phyloP scores from a whole-genome alignment of 78 protist genomes.

The Parvularia atlantis region DNA sequence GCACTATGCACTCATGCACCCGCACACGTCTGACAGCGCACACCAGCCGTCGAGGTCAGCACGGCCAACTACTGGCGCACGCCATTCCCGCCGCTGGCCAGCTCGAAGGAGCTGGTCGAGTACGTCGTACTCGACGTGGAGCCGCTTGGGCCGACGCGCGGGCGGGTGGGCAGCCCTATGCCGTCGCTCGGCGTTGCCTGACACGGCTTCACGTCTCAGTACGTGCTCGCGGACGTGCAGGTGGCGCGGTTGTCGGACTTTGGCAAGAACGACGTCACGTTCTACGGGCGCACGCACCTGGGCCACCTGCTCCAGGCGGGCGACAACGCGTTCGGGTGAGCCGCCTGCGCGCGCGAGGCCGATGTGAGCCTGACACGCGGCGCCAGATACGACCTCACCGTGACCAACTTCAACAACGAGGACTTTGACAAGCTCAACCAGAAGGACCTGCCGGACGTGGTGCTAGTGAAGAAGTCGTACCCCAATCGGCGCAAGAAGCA shows the following conservation, averaged over 20 bases:
- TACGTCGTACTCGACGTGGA: slow-evolving; percentile 72
- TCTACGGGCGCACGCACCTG: slow-evolving; percentile 59
- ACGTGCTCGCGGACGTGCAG: slow-evolving; percentile 52
- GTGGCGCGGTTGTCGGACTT: slow-evolving; percentile 56
- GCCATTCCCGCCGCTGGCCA: slow-evolving; percentile 58
- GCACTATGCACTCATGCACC: too few species aligned
- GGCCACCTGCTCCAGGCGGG: slow-evolving; percentile 76
- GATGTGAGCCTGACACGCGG: too few species aligned
- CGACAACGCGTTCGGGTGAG: slow-evolving; percentile 71
- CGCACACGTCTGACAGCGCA: too few species aligned
- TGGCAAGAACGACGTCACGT: slow-evolving; percentile 51
- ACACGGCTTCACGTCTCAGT: too few species aligned
- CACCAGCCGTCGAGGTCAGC: slow-evolving; percentile 49
- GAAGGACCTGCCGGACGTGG: slow-evolving; percentile 56
- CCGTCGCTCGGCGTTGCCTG: too few species aligned
- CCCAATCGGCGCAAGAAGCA: slow-evolving; percentile 30
- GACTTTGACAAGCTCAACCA: slow-evolving; percentile 14
- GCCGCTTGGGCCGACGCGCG: slow-evolving; percentile 31
- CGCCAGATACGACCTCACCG: slow-evolving; percentile 31
- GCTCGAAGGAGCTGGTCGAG: slow-evolving; percentile 45
- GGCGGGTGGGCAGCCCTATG: slow-evolving; percentile 3
- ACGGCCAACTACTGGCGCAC: slow-evolving; percentile 48
- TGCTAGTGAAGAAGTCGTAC: slow-evolving; percentile 72
- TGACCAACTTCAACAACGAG: slow-evolving; percentile 40
- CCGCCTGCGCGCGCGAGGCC: too few species aligned